A percentile compares a stretch with the other conserved stretches of the same genome.
Conservation (phyloP, 108 stramenopile species). For the Cyclotella kingstonii region DNA sequence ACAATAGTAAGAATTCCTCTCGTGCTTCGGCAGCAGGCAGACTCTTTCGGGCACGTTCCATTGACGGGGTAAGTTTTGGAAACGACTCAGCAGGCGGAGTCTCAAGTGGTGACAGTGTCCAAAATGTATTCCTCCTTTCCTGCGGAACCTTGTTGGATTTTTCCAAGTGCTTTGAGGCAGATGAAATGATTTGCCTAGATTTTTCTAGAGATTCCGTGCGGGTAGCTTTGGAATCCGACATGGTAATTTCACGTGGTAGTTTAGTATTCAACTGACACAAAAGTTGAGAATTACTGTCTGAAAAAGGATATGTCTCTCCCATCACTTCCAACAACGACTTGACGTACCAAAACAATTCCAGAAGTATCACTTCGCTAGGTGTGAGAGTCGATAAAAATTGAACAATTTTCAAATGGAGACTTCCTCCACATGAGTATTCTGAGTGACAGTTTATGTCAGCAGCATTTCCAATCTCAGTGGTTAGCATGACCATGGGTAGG, state of each 20-base stretch:
- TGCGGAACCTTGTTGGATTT: constrained; percentile 41
- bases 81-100: constrained; percentile 65
- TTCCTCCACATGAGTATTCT: constrained; percentile 15
- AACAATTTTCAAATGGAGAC: constrained; percentile 26
- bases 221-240: no score
- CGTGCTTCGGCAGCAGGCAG: constrained; percentile 75
- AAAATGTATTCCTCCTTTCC: constrained; percentile 60
- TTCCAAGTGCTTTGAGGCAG: not conserved
- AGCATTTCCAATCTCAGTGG: constrained; percentile 1
- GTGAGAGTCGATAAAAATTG: constrained; percentile 27
- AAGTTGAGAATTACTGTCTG: constrained; percentile 8
- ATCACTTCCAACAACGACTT: constrained; percentile 48
- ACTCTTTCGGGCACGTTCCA: constrained; percentile 51
- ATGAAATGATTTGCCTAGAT: not conserved
- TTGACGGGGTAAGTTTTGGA: constrained; percentile 43
- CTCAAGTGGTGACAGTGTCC: constrained; percentile 52
- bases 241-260: no score
- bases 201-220: no score
- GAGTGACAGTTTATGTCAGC: not conserved
- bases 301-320: constrained; percentile 16
- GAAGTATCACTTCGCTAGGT: constrained; percentile 50
- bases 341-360: constrained; percentile 62
- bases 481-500: constrained; percentile 37
- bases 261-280: constrained; percentile 19
- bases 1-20: constrained; percentile 53